A percentile compares a stretch with the other conserved stretches of the same genome.
Evolutionary conservation across 306 rosid species (phyloP).

Genomic region (Alnus glutinosa): DNA sequence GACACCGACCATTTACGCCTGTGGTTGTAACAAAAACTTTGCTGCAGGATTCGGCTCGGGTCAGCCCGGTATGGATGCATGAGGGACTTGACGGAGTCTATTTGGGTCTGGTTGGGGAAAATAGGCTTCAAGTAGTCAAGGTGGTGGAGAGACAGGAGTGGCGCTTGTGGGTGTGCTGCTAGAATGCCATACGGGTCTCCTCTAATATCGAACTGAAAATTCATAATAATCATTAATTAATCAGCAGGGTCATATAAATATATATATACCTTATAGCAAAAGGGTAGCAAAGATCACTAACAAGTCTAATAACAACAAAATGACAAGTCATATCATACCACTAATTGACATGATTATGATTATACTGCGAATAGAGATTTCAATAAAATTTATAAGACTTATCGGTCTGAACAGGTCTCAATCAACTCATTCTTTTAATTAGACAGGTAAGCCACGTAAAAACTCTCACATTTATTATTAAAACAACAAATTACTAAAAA

Average conservation of each 20-base stretch:
- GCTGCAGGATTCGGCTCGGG: constrained; percentile 72
- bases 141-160: constrained; percentile 90
- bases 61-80: constrained; percentile 59
- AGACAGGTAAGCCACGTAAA: too few species aligned
- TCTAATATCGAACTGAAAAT: constrained; percentile 73
- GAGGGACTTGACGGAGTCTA: constrained; percentile 48
- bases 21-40: constrained; percentile 64
- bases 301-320: too few species aligned
- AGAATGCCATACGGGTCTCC: constrained; percentile 72
- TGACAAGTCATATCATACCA: too few species aligned
- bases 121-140: constrained; percentile 59
- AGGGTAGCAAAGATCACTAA: not conserved
- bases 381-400: too few species aligned
- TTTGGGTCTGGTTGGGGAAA: constrained; percentile 58
- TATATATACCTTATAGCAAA: not conserved
- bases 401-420: too few species aligned
- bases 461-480: too few species aligned
- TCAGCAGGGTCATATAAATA: constrained; percentile 3
- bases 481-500: too few species aligned
- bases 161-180: constrained; percentile 88
- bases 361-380: too few species aligned
- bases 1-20: constrained; percentile 70
- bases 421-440: too few species aligned
- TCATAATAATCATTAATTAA: not conserved
- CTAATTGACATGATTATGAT: too few species aligned